Evolutionary conservation across 805 yeast species (phyloP).

Genomic region (Nakazawaea wyomingensis): DNA sequence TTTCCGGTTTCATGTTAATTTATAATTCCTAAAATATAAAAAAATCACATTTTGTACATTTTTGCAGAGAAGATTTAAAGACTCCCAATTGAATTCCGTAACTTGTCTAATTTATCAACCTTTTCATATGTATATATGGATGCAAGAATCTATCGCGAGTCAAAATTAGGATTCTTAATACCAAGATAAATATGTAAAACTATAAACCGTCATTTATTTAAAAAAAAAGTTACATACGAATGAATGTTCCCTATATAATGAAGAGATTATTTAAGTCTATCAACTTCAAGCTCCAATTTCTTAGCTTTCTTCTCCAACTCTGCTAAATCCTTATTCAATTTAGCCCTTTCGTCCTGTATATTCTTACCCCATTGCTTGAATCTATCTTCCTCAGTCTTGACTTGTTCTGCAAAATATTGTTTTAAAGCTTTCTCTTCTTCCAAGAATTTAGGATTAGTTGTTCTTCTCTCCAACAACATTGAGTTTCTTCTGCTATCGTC

Average conservation of each 20-base stretch:
- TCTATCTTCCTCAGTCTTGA: conserved; percentile 93
- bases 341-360: conserved; percentile 89
- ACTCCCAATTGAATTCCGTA: too few relatives aligned
- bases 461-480: conserved; percentile 38
- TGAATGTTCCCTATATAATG: too few relatives aligned
- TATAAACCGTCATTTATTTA: too few relatives aligned
- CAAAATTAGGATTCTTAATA: too few relatives aligned
- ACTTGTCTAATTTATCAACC: too few relatives aligned
- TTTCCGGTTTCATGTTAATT: conserved; percentile 9
- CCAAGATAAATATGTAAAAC: too few relatives aligned
- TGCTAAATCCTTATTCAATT: conserved; percentile 90
- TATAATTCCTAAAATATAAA: conserved; percentile 7
- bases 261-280: conserved; percentile 22
- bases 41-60: conserved; percentile 3
- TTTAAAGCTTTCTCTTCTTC: conserved; percentile 95
- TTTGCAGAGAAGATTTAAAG: too few relatives aligned
- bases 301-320: conserved; percentile 77
- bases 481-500: conserved; percentile 23
- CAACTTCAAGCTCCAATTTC: conserved; percentile 70
- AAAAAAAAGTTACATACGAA: too few relatives aligned
- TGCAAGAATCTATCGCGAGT: too few relatives aligned
- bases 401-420: conserved; percentile 93
- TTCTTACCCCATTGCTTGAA: conserved; percentile 99
- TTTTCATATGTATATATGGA: too few relatives aligned
- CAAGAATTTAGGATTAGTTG: conserved; percentile 83